Conservation (phyloP, 1,284 basidiomycete species). For the Moniliella sp. region DNA sequence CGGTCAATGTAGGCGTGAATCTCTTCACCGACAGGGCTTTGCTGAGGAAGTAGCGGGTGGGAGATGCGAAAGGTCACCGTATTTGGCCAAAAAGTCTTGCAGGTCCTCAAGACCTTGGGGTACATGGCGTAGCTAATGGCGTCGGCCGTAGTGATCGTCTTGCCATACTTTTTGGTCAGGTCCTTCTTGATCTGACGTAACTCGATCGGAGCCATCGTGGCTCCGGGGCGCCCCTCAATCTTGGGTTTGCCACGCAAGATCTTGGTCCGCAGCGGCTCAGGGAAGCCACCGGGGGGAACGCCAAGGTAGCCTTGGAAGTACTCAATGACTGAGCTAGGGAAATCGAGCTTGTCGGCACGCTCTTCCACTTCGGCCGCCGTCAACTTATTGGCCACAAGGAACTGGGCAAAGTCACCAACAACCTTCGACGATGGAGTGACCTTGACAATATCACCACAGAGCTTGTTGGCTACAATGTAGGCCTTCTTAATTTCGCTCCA, state of each 20-base stretch:
- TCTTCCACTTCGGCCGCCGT: constrained; percentile 65
- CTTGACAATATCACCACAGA: constrained; percentile 97
- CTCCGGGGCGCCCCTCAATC: constrained; percentile 79
- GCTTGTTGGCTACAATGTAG: constrained; percentile 47
- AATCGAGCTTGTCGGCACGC: constrained; percentile 74
- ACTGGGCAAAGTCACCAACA: constrained; percentile 85
- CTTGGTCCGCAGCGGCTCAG: constrained; percentile 71
- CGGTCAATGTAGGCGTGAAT: constrained; percentile 90
- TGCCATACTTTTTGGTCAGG: constrained; percentile 75
- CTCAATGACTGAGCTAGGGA: constrained; percentile 51
- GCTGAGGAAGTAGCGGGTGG: constrained; percentile 84
- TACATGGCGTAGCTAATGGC: constrained; percentile 92
- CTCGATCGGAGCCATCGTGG: constrained; percentile 63
- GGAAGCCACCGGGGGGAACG: constrained; percentile 59
- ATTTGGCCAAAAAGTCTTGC: constrained; percentile 79
- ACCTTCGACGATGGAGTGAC: constrained; percentile 97
- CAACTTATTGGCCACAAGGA: constrained; percentile 85
- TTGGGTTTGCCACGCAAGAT: constrained; percentile 81
- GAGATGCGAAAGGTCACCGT: constrained; percentile 58
- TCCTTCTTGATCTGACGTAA: constrained; percentile 90
- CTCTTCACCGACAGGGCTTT: constrained; percentile 76
- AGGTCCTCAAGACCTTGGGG: constrained; percentile 91
- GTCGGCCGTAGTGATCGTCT: constrained; percentile 59
- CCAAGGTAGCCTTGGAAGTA: constrained; percentile 63
- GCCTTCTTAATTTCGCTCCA: constrained; percentile 97